Percentiles rank a stretch among this genome's conserved stretches.
These are phyloP conservation scores for Lipomyces yamadae DNA, from an alignment of 805 yeast genomes.

Conservation along the genomic window DNA sequence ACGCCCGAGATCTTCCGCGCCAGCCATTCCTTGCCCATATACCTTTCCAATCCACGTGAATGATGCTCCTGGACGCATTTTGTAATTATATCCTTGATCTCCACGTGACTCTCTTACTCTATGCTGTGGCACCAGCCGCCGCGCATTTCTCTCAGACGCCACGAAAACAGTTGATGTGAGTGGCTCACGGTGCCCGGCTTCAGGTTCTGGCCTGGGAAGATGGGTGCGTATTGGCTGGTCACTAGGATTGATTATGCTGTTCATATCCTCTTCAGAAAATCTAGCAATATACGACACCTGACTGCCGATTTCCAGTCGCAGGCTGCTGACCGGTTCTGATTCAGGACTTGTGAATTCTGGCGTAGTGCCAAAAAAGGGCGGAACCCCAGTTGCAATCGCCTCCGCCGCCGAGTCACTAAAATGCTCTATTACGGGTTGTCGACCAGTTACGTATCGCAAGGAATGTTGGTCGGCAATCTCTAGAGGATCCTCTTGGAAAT, in stretches of 20 bases:
- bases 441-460: not conserved
- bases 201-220: not conserved
- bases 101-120: not conserved
- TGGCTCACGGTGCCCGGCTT: not conserved
- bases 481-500: not conserved
- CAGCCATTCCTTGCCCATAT: slow-evolving; percentile 54
- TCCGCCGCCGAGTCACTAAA: not conserved
- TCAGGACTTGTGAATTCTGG: not conserved
- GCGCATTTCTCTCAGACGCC: not conserved
- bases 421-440: not conserved
- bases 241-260: slow-evolving; percentile 5
- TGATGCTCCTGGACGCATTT: not conserved
- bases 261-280: slow-evolving; percentile 4
- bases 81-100: slow-evolving; percentile 4
- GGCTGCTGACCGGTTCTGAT: not conserved
- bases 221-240: not conserved
- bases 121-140: slow-evolving; percentile 1
- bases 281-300: slow-evolving; percentile 3
- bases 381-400: not conserved
- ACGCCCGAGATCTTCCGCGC: slow-evolving; percentile 74
- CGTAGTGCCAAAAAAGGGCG: not conserved
- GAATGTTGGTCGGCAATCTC: not conserved
- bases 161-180: not conserved
- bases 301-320: not conserved
- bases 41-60: slow-evolving; percentile 24